Conservation (phyloP, 805 yeast genomes). For the Spathaspora sp. region DNA sequence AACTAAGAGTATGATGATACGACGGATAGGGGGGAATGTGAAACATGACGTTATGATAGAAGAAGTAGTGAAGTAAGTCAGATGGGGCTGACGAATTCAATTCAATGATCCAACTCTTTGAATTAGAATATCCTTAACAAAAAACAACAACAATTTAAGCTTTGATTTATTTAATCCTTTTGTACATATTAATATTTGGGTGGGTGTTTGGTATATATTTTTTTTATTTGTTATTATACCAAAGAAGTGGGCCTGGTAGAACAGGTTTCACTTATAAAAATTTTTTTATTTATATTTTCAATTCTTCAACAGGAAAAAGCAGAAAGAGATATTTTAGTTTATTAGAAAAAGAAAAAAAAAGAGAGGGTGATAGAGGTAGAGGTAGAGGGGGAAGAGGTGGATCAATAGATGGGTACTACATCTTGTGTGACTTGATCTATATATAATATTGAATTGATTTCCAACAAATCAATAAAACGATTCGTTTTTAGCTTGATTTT, state of each 20-base stretch:
- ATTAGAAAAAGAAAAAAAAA: not conserved
- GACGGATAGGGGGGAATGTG: not conserved
- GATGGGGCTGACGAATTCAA: not conserved
- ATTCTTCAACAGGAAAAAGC: conserved; percentile 17
- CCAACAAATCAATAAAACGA: conserved; percentile 15
- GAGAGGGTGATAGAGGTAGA: not conserved
- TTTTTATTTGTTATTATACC: not conserved
- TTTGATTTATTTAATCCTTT: conserved; percentile 1
- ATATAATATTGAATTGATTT: conserved; percentile 8
- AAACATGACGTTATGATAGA: not conserved
- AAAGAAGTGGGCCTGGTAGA: no score
- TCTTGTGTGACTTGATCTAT: not conserved
- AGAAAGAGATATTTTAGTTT: conserved; percentile 1
- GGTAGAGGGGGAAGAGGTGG: not conserved
- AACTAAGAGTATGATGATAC: conserved; percentile 5
- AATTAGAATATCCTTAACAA: conserved; percentile 2
- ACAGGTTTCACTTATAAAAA: no score
- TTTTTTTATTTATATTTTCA: conserved; percentile 8
- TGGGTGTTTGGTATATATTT: not conserved
- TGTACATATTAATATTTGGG: not conserved
- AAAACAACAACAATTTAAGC: conserved; percentile 7
- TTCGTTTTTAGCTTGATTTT: not conserved
- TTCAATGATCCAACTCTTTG: conserved; percentile 30
- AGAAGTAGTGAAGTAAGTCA: not conserved
- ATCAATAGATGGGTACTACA: not conserved